Percentiles rank a stretch among this genome's conserved stretches.
Conservation (phyloP, 2,329 filamentous ascomycete genomes). For the Fusarium nisikadoi region DNA sequence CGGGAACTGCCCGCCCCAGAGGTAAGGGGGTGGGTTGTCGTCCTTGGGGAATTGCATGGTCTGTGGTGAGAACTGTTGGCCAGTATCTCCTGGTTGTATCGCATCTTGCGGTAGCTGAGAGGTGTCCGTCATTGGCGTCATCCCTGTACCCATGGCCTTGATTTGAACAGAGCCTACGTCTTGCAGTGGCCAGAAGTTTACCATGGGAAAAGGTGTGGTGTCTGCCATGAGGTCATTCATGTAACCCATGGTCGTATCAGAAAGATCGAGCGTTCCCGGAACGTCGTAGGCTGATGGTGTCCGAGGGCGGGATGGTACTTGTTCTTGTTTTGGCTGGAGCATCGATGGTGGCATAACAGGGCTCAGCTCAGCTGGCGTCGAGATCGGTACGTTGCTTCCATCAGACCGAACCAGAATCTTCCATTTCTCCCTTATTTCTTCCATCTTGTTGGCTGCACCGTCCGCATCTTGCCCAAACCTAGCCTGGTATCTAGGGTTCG, state of each 20-base stretch:
- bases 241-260: constrained; percentile 45
- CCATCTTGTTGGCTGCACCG: constrained; percentile 58
- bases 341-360: constrained; percentile 23
- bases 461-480: constrained; percentile 61
- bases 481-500: constrained; percentile 53
- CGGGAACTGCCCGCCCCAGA: constrained; percentile 54
- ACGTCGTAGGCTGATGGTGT: constrained; percentile 27
- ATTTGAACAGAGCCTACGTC: constrained; percentile 34
- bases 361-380: constrained; percentile 21
- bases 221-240: constrained; percentile 40
- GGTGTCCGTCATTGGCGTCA: neutral
- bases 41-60: constrained; percentile 45
- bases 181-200: constrained; percentile 40
- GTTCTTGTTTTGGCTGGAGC: constrained; percentile 21
- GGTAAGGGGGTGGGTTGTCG: constrained; percentile 53
- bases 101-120: constrained; percentile 7
- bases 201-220: constrained; percentile 22
- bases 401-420: constrained; percentile 57
- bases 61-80: constrained; percentile 30
- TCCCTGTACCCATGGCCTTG: constrained; percentile 21
- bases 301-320: constrained; percentile 29
- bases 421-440: constrained; percentile 62
- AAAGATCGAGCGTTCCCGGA: constrained; percentile 42
- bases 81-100: constrained; percentile 10
- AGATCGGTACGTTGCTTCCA: constrained; percentile 30